Conservation (phyloP, 1,284 basidiomycete species). For the Ceratorhiza oryzae-sativae region DNA sequence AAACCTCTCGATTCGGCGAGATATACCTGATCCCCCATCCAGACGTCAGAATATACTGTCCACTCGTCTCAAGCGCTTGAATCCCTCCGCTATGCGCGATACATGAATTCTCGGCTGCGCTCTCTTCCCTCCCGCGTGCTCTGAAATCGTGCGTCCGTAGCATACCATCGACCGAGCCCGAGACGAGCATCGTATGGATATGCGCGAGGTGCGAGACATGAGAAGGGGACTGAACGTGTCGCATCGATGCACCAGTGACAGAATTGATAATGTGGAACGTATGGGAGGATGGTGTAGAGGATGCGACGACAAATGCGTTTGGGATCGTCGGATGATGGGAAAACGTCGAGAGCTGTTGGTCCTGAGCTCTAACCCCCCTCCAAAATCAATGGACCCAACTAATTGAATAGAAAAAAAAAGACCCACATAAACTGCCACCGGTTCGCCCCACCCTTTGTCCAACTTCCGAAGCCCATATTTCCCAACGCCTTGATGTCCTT, state of each 20-base stretch:
- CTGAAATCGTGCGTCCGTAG: constrained; percentile 87
- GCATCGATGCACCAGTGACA: constrained; percentile 71
- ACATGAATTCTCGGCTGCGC: constrained; percentile 58
- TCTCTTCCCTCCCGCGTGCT: constrained; percentile 61
- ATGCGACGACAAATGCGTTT: constrained; percentile 63
- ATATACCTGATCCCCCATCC: constrained; percentile 83
- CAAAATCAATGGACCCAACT: neutral
- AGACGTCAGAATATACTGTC: constrained; percentile 83
- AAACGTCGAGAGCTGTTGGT: constrained; percentile 50
- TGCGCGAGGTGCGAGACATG: constrained; percentile 70
- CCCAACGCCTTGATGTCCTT: constrained; percentile 73
- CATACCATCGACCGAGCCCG: constrained; percentile 84
- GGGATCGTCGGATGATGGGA: constrained; percentile 53
- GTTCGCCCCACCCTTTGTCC: constrained; percentile 82
- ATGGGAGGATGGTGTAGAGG: constrained; percentile 57
- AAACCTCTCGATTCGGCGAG: constrained; percentile 6
- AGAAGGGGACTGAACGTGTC: constrained; percentile 64
- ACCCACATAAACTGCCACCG: constrained; percentile 76
- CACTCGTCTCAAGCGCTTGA: constrained; percentile 80
- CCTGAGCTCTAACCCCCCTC: constrained; percentile 47
- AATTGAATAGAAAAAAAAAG: neutral
- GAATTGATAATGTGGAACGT: constrained; percentile 76
- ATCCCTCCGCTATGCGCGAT: constrained; percentile 84
- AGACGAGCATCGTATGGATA: constrained; percentile 69
- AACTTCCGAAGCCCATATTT: constrained; percentile 69